A percentile compares a stretch with the other conserved stretches of the same genome.
Evolutionary conservation across 306 rosid species (phyloP).

Genomic region (Sesbania bispinosa): DNA sequence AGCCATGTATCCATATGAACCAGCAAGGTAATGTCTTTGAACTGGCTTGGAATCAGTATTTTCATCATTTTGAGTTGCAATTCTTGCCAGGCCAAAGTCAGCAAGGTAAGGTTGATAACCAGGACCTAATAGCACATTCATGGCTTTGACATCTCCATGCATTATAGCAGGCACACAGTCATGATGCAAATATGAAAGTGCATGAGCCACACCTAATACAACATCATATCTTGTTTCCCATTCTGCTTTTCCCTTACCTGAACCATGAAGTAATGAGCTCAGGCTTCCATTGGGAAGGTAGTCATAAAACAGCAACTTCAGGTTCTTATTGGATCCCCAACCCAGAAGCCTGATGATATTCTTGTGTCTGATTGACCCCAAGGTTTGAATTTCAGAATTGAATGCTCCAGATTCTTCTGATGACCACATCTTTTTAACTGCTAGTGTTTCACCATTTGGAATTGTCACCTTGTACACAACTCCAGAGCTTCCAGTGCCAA

Average conservation of each 20-base stretch:
- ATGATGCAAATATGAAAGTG: conserved; percentile 86
- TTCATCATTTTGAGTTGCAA: conserved; percentile 31
- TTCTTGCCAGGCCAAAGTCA: conserved; percentile 84
- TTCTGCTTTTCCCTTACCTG: conserved; percentile 63
- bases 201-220: conserved; percentile 82
- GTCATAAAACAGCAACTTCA: conserved; percentile 83
- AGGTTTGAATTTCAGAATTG: conserved; percentile 66
- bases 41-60: conserved; percentile 30
- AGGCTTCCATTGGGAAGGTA: conserved; percentile 90
- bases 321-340: conserved; percentile 69
- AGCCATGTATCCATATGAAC: conserved; percentile 99
- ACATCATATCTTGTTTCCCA: conserved; percentile 86
- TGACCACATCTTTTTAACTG: conserved; percentile 97
- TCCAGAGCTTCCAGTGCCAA: conserved; percentile 97
- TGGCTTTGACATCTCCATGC: conserved; percentile 95
- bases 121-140: conserved; percentile 82
- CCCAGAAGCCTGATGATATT: conserved; percentile 86
- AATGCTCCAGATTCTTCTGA: conserved; percentile 80
- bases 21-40: conserved; percentile 77
- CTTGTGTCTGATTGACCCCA: conserved; percentile 84
- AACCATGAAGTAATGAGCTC: conserved; percentile 80
- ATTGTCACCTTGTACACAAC: conserved; percentile 74
- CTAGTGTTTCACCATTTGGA: conserved; percentile 60
- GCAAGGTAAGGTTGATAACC: conserved; percentile 76
- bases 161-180: conserved; percentile 83